Percentiles rank a stretch among this genome's conserved stretches.
These are phyloP conservation scores for Vigna reflexopilosa DNA, from an alignment of 306 rosid genomes.

Conservation along the genomic window DNA sequence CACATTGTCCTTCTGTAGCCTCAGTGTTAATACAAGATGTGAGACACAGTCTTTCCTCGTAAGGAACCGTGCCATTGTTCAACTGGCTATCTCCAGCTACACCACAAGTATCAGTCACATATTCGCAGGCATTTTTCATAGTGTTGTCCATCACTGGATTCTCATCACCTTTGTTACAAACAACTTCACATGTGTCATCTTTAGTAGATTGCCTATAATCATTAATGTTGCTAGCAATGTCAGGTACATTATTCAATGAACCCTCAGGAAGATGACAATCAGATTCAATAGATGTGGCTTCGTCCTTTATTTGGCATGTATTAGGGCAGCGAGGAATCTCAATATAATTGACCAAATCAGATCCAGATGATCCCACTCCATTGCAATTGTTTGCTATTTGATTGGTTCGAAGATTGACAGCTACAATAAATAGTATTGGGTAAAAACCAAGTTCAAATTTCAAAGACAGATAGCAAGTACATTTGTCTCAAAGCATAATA, in stretches of 20 bases:
- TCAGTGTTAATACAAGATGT: constrained; percentile 31
- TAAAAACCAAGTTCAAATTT: constrained; percentile 34
- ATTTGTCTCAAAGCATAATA: constrained; percentile 18
- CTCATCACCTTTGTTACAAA: constrained; percentile 27
- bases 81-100: constrained; percentile 44
- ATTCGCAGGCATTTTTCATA: constrained; percentile 32
- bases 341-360: constrained; percentile 42
- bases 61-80: constrained; percentile 32
- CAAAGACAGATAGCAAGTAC: constrained; percentile 29
- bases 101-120: constrained; percentile 34
- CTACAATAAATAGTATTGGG: constrained; percentile 53
- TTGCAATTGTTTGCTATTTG: constrained; percentile 38
- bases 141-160: constrained; percentile 47
- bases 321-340: constrained; percentile 34
- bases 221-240: constrained; percentile 9
- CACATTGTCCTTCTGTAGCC: constrained; percentile 28
- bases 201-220: constrained; percentile 18
- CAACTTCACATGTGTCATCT: constrained; percentile 42
- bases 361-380: constrained; percentile 40
- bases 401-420: constrained; percentile 42
- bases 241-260: constrained; percentile 38
- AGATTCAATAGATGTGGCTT: constrained; percentile 45
- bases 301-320: constrained; percentile 47
- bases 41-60: constrained; percentile 42
- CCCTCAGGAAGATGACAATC: constrained; percentile 42